A percentile compares a stretch with the other conserved stretches of the same genome.
Conservation (phyloP, 2,329 filamentous ascomycete species). For the Apiospora pterosperma region DNA sequence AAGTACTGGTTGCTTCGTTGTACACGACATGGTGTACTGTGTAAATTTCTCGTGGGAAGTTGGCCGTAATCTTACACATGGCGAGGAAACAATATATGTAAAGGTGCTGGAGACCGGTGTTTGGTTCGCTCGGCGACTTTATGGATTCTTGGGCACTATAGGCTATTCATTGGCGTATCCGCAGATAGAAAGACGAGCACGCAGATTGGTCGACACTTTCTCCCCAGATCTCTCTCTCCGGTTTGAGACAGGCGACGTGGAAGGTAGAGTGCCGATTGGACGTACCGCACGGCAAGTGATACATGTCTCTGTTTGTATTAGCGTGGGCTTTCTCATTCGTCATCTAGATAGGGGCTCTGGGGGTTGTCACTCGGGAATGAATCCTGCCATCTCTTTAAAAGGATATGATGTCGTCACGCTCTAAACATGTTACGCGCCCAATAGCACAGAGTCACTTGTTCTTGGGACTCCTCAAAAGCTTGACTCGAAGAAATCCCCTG, state of each 20-base stretch:
- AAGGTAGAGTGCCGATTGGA: neutral
- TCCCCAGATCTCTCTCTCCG: neutral
- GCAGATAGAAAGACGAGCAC: neutral
- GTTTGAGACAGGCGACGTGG: neutral
- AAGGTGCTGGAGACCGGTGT: neutral
- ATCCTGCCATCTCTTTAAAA: neutral
- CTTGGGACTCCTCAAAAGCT: no score
- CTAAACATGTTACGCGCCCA: no score
- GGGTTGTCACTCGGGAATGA: no score
- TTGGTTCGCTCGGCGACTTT: neutral
- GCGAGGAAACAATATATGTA: neutral
- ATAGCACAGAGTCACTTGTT: no score
- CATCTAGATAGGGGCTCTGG: neutral
- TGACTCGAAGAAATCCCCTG: no score
- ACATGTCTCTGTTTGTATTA: neutral
- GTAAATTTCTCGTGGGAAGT: neutral
- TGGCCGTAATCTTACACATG: neutral
- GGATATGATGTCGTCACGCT: no score
- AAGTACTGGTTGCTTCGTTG: neutral
- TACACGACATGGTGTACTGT: neutral
- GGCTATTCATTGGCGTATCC: neutral
- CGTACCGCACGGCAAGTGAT: neutral
- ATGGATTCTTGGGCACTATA: neutral
- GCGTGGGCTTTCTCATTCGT: neutral
- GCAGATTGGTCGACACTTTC: neutral